These are phyloP conservation scores for Butyriboletus appendiculatus DNA, from an alignment of 1,284 basidiomycete species.

Conservation along the genomic window DNA sequence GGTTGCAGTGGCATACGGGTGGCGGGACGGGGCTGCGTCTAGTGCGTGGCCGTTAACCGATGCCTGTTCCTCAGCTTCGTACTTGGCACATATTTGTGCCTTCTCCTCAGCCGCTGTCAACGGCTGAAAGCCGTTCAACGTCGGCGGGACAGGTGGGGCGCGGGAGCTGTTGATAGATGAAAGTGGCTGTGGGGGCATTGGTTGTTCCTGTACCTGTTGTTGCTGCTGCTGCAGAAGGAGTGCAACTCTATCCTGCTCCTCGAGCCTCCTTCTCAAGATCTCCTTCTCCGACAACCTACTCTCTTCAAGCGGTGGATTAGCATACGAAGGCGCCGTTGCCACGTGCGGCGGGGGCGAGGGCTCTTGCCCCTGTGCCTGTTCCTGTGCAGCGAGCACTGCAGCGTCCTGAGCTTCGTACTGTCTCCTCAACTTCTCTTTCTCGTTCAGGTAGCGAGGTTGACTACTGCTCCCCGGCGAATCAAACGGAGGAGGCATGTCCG, in stretches of 20 bases:
- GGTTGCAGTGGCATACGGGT: slow-evolving; percentile 19
- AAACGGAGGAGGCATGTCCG: slow-evolving; percentile 51
- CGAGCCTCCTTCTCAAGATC: slow-evolving; percentile 44
- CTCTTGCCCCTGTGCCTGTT: slow-evolving; percentile 9
- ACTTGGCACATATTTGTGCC: slow-evolving; percentile 62
- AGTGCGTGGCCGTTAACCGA: slow-evolving; percentile 13
- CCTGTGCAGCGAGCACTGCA: slow-evolving; percentile 35
- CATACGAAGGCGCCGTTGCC: slow-evolving; percentile 20
- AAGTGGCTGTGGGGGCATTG: slow-evolving; percentile 28
- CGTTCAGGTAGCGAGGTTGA: slow-evolving; percentile 38
- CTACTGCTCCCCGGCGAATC: slow-evolving; percentile 36
- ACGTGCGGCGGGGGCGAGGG: slow-evolving; percentile 26
- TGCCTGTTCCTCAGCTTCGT: slow-evolving; percentile 52
- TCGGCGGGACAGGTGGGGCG: slow-evolving; percentile 25
- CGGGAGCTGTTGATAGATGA: slow-evolving; percentile 25
- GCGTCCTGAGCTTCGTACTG: slow-evolving; percentile 68
- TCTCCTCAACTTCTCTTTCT: slow-evolving; percentile 36
- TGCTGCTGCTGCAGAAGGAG: slow-evolving; percentile 15
- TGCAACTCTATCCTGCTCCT: slow-evolving; percentile 47
- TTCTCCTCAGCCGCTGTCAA: slow-evolving; percentile 79
- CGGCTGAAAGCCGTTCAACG: slow-evolving; percentile 33
- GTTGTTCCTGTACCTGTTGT: slow-evolving; percentile 1
- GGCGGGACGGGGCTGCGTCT: slow-evolving; percentile 15
- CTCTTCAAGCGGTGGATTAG: slow-evolving; percentile 15
- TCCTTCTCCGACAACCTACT: slow-evolving; percentile 55